Percentiles rank a stretch among this genome's conserved stretches.
These are phyloP conservation scores for Taxillus chinensis DNA, from an alignment of 164 flowering plant species.

Conservation along the genomic window DNA sequence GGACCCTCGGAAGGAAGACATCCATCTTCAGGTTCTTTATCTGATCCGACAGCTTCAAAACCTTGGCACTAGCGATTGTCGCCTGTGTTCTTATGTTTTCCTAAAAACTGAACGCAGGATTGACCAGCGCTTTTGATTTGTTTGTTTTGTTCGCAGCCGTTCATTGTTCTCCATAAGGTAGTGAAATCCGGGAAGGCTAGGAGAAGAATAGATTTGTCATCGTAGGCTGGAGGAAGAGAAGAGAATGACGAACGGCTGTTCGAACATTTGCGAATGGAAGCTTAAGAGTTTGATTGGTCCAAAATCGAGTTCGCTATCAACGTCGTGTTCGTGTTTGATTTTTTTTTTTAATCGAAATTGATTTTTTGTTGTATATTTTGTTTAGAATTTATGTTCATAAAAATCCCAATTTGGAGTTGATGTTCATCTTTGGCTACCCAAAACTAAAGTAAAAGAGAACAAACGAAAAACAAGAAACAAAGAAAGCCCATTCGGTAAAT, in stretches of 20 bases:
- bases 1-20: constrained; percentile 16
- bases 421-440: too few relatives aligned
- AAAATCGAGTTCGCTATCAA: constrained; percentile 48
- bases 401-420: too few relatives aligned
- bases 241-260: constrained; percentile 4
- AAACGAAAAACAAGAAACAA: too few relatives aligned
- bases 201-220: constrained; percentile 39
- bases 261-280: constrained; percentile 32
- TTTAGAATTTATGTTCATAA: too few relatives aligned
- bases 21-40: constrained; percentile 25
- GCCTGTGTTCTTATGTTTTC: too few relatives aligned
- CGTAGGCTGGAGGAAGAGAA: constrained; percentile 8
- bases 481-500: too few relatives aligned
- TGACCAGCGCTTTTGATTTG: too few relatives aligned
- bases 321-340: constrained; percentile 16
- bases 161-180: constrained; percentile 74
- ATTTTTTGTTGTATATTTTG: not conserved
- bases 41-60: too few relatives aligned
- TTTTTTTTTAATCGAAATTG: not conserved
- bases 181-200: constrained; percentile 30
- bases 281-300: constrained; percentile 60
- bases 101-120: too few relatives aligned
- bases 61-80: too few relatives aligned
- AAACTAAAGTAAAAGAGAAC: too few relatives aligned
- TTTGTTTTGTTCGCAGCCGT: constrained; percentile 33